A percentile compares a stretch with the other conserved stretches of the same genome.
phyloP scores from a whole-genome alignment of 805 yeast species.

The Candida anglica region DNA sequence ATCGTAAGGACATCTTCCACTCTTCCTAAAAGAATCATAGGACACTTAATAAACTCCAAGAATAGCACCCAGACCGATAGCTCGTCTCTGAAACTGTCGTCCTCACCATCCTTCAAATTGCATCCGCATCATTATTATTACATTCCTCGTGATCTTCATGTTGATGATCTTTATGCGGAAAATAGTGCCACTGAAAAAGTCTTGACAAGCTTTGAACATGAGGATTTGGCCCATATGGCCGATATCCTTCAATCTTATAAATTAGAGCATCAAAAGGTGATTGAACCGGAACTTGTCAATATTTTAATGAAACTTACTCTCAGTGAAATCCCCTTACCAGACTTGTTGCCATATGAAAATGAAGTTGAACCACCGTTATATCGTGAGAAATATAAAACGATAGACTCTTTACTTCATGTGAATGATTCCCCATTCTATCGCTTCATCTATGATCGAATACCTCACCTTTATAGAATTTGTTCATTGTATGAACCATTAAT shows the following conservation, averaged over 20 bases:
- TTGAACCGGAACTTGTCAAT: conserved; percentile 4
- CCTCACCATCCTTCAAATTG: neutral
- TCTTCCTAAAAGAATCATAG: neutral
- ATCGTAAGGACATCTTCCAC: conserved; percentile 1
- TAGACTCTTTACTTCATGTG: neutral
- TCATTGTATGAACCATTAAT: conserved; percentile 13
- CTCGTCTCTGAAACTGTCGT: neutral
- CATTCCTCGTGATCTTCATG: neutral
- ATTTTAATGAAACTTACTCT: conserved; percentile 3
- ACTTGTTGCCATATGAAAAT: neutral
- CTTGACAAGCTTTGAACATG: conserved; percentile 1
- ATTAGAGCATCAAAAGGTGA: neutral
- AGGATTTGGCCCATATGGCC: conserved; percentile 1
- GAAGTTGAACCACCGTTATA: conserved; percentile 3
- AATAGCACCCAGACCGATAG: too few relatives aligned
- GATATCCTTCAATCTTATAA: neutral
- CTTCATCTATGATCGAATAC: conserved; percentile 15
- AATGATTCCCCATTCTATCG: conserved; percentile 3
- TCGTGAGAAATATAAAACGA: neutral
- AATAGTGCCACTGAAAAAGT: neutral
- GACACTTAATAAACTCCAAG: conserved; percentile 1
- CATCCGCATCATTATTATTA: neutral
- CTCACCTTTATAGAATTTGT: conserved; percentile 17
- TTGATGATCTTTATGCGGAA: neutral
- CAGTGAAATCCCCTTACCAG: conserved; percentile 4